These are phyloP conservation scores for Plasmodium berghei DNA, from an alignment of 169 alveolate genomes.

Conservation along the genomic window DNA sequence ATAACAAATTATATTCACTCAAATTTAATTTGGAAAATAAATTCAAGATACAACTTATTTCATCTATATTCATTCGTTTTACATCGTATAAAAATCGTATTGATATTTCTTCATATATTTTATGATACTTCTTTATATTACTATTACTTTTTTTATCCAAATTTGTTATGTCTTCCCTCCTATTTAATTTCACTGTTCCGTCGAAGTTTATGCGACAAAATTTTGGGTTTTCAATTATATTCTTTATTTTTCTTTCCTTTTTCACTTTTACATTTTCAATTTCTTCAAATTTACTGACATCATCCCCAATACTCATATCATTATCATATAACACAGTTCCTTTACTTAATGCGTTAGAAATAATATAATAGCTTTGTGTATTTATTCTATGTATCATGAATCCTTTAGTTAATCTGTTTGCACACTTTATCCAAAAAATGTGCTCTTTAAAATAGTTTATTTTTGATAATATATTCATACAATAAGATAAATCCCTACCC, in stretches of 20 bases:
- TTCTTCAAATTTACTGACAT: no score
- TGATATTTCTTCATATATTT: conserved; percentile 46
- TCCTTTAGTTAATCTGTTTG: conserved; percentile 50
- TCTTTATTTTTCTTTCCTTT: neutral
- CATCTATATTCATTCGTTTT: conserved; percentile 17
- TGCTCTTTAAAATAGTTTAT: conserved; percentile 19
- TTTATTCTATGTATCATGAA: conserved; percentile 51
- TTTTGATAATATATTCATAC: conserved; percentile 70
- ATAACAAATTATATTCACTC: conserved; percentile 20
- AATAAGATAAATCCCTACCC: conserved; percentile 65
- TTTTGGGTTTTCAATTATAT: neutral
- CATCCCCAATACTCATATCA: neutral
- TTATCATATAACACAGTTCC: neutral
- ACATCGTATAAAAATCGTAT: conserved; percentile 36
- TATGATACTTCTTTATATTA: conserved; percentile 1
- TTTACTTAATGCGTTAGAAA: conserved; percentile 52
- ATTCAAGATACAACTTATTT: conserved; percentile 47
- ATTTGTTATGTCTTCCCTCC: no score
- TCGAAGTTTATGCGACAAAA: neutral
- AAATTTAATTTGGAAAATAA: conserved; percentile 40
- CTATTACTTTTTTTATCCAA: neutral
- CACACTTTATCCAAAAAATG: conserved; percentile 26
- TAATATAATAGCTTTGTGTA: conserved; percentile 26
- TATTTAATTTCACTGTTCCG: conserved; percentile 10
- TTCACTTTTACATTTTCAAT: neutral